Percentiles rank a stretch among this genome's conserved stretches.
Conservation (phyloP, 306 rosid genomes). For the Glycyrrhiza uralensis region DNA sequence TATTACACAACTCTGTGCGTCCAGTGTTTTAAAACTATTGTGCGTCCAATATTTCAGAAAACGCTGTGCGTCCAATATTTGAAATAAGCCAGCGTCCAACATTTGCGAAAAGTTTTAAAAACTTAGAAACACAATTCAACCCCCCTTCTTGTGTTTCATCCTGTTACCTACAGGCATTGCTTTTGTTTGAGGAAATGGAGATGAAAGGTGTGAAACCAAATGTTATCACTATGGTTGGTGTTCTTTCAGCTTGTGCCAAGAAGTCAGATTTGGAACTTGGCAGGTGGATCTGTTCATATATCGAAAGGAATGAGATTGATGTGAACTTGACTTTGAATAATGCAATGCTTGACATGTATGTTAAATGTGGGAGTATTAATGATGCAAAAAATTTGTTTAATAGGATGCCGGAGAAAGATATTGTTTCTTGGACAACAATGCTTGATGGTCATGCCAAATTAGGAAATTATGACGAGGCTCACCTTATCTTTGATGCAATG, state of each 20-base stretch:
- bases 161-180: no score
- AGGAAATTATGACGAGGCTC: constrained; percentile 49
- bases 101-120: no score
- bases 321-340: constrained; percentile 54
- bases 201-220: constrained; percentile 47
- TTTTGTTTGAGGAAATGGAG: constrained; percentile 50
- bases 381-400: constrained; percentile 52
- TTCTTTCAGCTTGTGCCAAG: constrained; percentile 56
- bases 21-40: no score
- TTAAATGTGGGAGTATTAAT: constrained; percentile 50
- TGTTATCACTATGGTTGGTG: constrained; percentile 56
- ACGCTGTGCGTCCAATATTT: no score
- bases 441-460: constrained; percentile 60
- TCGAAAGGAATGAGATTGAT: constrained; percentile 36
- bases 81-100: no score
- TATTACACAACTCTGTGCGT: no score
- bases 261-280: constrained; percentile 57
- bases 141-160: no score
- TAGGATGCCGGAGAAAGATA: constrained; percentile 58
- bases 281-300: constrained; percentile 57
- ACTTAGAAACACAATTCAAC: no score
- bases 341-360: constrained; percentile 66
- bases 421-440: constrained; percentile 69
- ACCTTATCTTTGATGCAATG: constrained; percentile 37
- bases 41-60: no score